phyloP scores from a whole-genome alignment of 345 rosid genomes.

The Syzygium grande region DNA sequence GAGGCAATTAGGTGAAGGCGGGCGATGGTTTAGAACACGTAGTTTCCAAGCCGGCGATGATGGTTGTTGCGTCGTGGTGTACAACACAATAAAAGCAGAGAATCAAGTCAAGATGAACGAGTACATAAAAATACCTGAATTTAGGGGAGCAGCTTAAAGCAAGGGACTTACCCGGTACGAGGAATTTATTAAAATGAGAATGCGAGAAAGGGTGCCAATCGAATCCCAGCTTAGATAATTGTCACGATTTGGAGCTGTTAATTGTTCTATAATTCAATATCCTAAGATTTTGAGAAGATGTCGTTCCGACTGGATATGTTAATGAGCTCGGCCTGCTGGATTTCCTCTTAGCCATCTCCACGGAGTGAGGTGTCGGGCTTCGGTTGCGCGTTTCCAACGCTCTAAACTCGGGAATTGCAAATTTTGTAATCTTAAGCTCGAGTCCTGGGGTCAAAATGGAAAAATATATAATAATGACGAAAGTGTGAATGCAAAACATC shows the following conservation, averaged over 20 bases:
- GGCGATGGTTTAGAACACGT: neutral
- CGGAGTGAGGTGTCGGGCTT: neutral
- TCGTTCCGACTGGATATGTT: neutral
- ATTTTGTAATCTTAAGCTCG: neutral
- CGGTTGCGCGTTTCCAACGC: neutral
- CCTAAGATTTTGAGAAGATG: neutral
- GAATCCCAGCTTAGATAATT: neutral
- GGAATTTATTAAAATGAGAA: neutral
- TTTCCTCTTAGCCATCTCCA: neutral
- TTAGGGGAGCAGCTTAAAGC: neutral
- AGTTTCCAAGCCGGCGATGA: too few species aligned
- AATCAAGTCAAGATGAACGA: neutral
- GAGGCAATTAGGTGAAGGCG: too few species aligned
- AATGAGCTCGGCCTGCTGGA: neutral
- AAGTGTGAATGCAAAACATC: neutral
- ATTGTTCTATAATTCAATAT: neutral
- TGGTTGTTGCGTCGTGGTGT: neutral
- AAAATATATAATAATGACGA: neutral
- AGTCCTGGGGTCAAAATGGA: neutral
- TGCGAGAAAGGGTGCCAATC: neutral
- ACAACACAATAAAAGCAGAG: neutral
- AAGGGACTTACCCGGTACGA: neutral
- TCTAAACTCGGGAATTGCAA: accelerated
- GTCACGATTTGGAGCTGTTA: neutral
- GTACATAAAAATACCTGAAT: neutral